Evolutionary conservation across 177 flowering plant genomes (phyloP), one percentile per base, ranked within the genome.

Genomic region (Viscum album): DNA sequence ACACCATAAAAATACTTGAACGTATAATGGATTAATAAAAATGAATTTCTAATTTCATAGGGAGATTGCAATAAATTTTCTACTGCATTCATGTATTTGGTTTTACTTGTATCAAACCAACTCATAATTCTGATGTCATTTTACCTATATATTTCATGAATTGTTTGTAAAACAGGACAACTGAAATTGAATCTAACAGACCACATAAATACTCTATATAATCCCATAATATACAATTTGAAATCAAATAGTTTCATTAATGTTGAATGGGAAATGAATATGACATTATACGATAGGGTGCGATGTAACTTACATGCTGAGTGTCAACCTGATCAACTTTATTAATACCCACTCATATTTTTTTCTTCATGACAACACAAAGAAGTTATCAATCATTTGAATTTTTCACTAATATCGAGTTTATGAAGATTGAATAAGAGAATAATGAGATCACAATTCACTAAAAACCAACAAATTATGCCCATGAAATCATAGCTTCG

Each of bases 291-390:
- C 26, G 62, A 39, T 56, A 60, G 37, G 39, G 15, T 17, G 12
- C 58, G 34, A 4, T 60, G 52, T 24, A 45, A 45, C 77, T 84
- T 75, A 87, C 99, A 74, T 95, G 99, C 64, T 95, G 99, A 28
- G 98, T 92, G 78, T 95, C 98, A 60, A 95, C 84, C 87, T 95
- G 99, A 74, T 95, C 99, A 34, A 98, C 97, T 77, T 95, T 95
- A 76, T 95, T 95, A 34, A 95, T 76, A 72, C 92, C 98, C 39
- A 95, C 99, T 43, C 98, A 94, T 66, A 95, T 95, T 79, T 95
- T n/a, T 95, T 76, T 92, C 98, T 76, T 95, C 99, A 79, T 95
- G 89, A 58, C 98, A 98, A 69, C 88, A 96, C 45, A 95, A 73
- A 59, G 98, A 92, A 78, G 89, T 82, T 74, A 95, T 95, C 26